Evolutionary conservation across 2,329 filamentous ascomycete species (phyloP).

Genomic region (Exophiala calicioides): DNA sequence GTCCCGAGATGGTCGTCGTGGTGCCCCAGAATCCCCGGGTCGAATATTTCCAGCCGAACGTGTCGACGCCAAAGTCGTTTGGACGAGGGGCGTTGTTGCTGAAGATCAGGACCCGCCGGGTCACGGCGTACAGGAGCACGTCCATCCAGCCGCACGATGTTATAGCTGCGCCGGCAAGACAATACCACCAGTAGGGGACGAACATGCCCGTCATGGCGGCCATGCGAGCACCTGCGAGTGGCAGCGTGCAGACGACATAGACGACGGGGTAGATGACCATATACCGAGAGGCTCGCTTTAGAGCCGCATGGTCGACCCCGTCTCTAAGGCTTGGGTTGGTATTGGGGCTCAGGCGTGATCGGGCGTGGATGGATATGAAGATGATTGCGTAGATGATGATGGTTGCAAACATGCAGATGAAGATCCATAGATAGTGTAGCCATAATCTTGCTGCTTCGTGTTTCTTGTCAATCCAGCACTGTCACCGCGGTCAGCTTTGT

Average conservation of each 20-base stretch:
- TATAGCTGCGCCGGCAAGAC: constrained; percentile 57
- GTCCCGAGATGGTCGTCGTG: constrained; percentile 24
- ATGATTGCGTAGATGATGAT: constrained; percentile 51
- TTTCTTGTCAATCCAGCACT: constrained; percentile 54
- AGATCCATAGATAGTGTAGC: constrained; percentile 58
- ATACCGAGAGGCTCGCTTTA: constrained; percentile 48
- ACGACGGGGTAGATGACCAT: constrained; percentile 51
- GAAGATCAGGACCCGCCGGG: constrained; percentile 57
- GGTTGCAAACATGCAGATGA: constrained; percentile 55
- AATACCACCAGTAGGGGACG: constrained; percentile 46
- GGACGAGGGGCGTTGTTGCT: constrained; percentile 45
- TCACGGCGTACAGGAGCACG: constrained; percentile 59
- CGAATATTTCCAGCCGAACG: constrained; percentile 23
- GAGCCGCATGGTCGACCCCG: constrained; percentile 39
- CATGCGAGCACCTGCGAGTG: constrained; percentile 55
- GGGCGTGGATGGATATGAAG: constrained; percentile 12
- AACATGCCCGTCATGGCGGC: constrained; percentile 39
- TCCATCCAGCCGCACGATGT: constrained; percentile 62
- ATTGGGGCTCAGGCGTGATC: constrained; percentile 3
- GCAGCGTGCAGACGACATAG: constrained; percentile 65
- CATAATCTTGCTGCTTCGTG: constrained; percentile 50
- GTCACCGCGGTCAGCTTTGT: constrained; percentile 7
- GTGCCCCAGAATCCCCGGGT: constrained; percentile 20
- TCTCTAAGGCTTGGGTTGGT: constrained; percentile 37
- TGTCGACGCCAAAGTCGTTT: constrained; percentile 27